Conservation (phyloP, 2,329 filamentous ascomycete species). For the Aspergillus tubingensis region DNA sequence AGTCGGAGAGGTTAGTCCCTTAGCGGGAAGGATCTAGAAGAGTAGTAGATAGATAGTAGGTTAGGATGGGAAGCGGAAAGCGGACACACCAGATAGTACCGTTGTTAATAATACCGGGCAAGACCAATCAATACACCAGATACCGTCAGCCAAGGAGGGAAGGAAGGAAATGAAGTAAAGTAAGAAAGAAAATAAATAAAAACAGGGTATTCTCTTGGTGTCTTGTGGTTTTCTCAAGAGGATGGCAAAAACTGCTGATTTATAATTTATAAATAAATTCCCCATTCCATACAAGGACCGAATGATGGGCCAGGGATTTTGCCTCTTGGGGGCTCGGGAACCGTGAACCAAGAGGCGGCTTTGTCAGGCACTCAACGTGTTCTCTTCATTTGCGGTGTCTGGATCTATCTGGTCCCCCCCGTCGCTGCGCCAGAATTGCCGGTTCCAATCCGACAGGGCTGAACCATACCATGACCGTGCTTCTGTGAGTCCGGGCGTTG, state of each 20-base stretch:
- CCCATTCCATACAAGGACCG: neutral
- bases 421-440: conserved; percentile 12
- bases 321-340: conserved; percentile 7
- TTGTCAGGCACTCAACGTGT: conserved; percentile 26
- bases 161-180: neutral
- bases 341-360: conserved; percentile 4
- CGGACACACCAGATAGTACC: neutral
- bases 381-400: conserved; percentile 21
- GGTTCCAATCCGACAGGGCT: conserved; percentile 23
- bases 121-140: neutral
- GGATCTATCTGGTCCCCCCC: conserved; percentile 13
- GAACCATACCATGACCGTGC: conserved; percentile 19
- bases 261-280: neutral
- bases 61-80: neutral
- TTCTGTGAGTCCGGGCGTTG: neutral
- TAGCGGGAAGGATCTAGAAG: conserved; percentile 26
- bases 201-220: too few species aligned
- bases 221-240: too few species aligned
- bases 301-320: conserved; percentile 1
- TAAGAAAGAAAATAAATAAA: too few species aligned
- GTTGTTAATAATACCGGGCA: neutral
- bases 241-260: neutral
- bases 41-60: neutral
- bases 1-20: conserved; percentile 10
- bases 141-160: neutral